phyloP scores from a whole-genome alignment of 495 filamentous ascomycete species.

The Penicillium riverlandense region DNA sequence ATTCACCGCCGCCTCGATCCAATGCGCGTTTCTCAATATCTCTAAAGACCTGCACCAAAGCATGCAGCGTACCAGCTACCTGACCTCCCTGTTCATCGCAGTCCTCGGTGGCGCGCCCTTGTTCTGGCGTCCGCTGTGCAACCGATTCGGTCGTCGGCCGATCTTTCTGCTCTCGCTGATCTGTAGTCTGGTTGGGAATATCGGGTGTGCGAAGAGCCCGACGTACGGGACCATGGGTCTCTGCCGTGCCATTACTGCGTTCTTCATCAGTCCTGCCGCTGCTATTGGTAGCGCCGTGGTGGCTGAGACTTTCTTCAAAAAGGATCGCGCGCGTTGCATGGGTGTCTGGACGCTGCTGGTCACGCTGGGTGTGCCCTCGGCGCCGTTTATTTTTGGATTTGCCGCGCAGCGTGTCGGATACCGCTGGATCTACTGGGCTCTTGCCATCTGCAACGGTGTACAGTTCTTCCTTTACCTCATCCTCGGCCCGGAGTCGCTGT shows the following conservation, averaged over 20 bases:
- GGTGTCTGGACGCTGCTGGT: conserved; percentile 47
- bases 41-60: conserved; percentile 32
- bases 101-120: conserved; percentile 42
- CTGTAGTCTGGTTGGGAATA: conserved; percentile 35
- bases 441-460: conserved; percentile 43
- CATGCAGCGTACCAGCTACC: conserved; percentile 38
- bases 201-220: conserved; percentile 36
- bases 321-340: conserved; percentile 44
- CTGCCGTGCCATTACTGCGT: conserved; percentile 40
- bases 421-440: conserved; percentile 35
- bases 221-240: conserved; percentile 34
- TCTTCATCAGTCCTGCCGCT: conserved; percentile 46
- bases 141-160: conserved; percentile 46
- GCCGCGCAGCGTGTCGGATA: conserved; percentile 35
- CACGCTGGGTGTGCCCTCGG: conserved; percentile 41
- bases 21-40: conserved; percentile 43
- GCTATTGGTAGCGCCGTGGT: conserved; percentile 48
- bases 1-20: conserved; percentile 46
- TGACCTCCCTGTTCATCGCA: conserved; percentile 44
- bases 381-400: conserved; percentile 43
- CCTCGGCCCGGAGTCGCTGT: conserved; percentile 49
- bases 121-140: conserved; percentile 48
- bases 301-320: conserved; percentile 44
- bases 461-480: conserved; percentile 48
- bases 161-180: conserved; percentile 43